Conservation (phyloP, 2,329 filamentous ascomycete genomes). For the Trichophaea hybrida region DNA sequence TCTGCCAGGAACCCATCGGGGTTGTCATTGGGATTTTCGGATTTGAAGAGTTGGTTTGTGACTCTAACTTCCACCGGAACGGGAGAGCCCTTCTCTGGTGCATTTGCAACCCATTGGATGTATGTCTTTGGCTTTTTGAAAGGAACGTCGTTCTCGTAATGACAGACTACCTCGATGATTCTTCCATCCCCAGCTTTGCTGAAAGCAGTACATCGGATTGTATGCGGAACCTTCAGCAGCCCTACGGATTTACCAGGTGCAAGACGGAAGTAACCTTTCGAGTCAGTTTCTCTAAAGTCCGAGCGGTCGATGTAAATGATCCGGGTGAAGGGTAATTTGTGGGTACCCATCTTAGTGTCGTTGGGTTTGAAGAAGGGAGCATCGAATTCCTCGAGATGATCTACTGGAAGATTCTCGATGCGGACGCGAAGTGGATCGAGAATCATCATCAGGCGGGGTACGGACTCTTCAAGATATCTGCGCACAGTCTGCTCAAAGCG, state of each 20-base stretch:
- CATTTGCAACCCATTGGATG: constrained; percentile 79
- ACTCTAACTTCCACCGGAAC: constrained; percentile 58
- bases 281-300: constrained; percentile 61
- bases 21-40: constrained; percentile 62
- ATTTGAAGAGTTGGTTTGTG: constrained; percentile 74
- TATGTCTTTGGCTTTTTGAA: constrained; percentile 54
- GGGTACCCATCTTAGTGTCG: constrained; percentile 51
- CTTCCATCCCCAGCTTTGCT: constrained; percentile 49
- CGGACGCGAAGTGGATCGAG: constrained; percentile 71
- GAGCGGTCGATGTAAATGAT: constrained; percentile 72
- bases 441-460: constrained; percentile 78
- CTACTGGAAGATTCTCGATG: constrained; percentile 62
- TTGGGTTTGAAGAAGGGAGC: constrained; percentile 80
- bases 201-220: constrained; percentile 55
- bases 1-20: constrained; percentile 71
- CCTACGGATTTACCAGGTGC: constrained; percentile 62
- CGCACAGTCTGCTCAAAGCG: constrained; percentile 79
- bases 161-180: constrained; percentile 51
- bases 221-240: constrained; percentile 54
- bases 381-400: constrained; percentile 49
- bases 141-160: constrained; percentile 55
- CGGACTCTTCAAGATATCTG: constrained; percentile 72
- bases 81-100: constrained; percentile 45
- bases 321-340: constrained; percentile 51
- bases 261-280: constrained; percentile 62